Evolutionary conservation across 75 land plant species (phyloP).

Genomic region (Sequoiadendron giganteum): DNA sequence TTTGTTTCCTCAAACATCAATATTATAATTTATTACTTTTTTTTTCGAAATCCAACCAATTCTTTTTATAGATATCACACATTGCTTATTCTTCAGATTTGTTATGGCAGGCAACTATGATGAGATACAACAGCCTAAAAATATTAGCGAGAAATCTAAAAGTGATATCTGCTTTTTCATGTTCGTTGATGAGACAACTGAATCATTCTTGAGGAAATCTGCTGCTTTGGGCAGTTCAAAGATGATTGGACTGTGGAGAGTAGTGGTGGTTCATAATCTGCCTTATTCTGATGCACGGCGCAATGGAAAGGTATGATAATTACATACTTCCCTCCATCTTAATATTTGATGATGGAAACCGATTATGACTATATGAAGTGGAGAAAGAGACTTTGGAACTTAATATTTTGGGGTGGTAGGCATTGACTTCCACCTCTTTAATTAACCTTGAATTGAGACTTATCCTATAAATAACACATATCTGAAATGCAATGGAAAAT

Average conservation of each 20-base stretch:
- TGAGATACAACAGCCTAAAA: slow-evolving; percentile 78
- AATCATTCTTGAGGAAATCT: slow-evolving; percentile 42
- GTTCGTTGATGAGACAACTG: slow-evolving; percentile 95
- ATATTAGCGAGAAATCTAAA: slow-evolving; percentile 72
- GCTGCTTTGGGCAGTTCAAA: slow-evolving; percentile 32
- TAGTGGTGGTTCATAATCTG: slow-evolving; percentile 77
- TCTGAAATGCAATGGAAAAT: not conserved
- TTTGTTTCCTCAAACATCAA: slow-evolving; percentile 8
- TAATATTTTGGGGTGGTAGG: not conserved
- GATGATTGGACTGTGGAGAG: slow-evolving; percentile 85
- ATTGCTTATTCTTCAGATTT: not conserved
- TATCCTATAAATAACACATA: not conserved
- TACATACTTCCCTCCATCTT: not conserved
- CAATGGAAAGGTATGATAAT: slow-evolving; percentile 78
- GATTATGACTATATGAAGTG: not conserved
- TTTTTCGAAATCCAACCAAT: not conserved
- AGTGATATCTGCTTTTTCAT: slow-evolving; percentile 78
- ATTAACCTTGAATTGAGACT: slow-evolving; percentile 1
- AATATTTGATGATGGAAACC: not conserved
- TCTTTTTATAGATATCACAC: not conserved
- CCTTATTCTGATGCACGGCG: slow-evolving; percentile 88
- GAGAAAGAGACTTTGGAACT: not conserved
- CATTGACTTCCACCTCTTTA: not conserved
- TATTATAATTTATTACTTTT: not conserved
- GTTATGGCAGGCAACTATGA: slow-evolving; percentile 80